A percentile compares a stretch with the other conserved stretches of the same genome.
phyloP scores from a whole-genome alignment of 2,329 filamentous ascomycete genomes.

The Venturiaceae sp. region DNA sequence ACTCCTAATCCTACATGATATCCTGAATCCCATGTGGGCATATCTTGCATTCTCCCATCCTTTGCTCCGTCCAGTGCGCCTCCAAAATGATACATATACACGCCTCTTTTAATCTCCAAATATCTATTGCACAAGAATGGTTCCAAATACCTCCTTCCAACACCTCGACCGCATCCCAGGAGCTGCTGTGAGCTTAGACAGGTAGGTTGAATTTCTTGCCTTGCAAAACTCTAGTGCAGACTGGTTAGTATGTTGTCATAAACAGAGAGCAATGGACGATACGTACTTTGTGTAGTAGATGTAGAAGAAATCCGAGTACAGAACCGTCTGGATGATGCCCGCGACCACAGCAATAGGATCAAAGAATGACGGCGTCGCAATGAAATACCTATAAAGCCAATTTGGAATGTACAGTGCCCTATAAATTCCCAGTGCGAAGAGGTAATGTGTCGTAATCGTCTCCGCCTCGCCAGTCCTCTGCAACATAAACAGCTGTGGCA shows the following conservation, averaged over 20 bases:
- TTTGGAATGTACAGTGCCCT: conserved; percentile 95
- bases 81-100: background rate
- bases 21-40: background rate
- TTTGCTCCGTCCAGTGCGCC: too few relatives aligned
- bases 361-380: conserved; percentile 56
- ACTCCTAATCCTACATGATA: background rate
- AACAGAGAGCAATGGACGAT: background rate
- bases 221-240: conserved; percentile 35
- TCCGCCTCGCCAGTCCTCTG: conserved; percentile 96
- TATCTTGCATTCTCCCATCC: background rate
- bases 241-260: conserved; percentile 10
- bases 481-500: conserved; percentile 96
- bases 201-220: conserved; percentile 46
- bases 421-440: conserved; percentile 88
- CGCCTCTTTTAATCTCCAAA: background rate
- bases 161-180: background rate
- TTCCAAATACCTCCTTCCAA: background rate
- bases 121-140: background rate
- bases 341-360: conserved; percentile 85
- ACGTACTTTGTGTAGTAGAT: conserved; percentile 93
- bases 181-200: conserved; percentile 22
- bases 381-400: conserved; percentile 87
- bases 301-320: conserved; percentile 99
- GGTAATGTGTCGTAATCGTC: conserved; percentile 98
- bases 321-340: conserved; percentile 82